Percentiles rank a stretch among this genome's conserved stretches.
These are phyloP conservation scores for Jamesozyma lodderae DNA, from an alignment of 805 yeast species.

Conservation along the genomic window DNA sequence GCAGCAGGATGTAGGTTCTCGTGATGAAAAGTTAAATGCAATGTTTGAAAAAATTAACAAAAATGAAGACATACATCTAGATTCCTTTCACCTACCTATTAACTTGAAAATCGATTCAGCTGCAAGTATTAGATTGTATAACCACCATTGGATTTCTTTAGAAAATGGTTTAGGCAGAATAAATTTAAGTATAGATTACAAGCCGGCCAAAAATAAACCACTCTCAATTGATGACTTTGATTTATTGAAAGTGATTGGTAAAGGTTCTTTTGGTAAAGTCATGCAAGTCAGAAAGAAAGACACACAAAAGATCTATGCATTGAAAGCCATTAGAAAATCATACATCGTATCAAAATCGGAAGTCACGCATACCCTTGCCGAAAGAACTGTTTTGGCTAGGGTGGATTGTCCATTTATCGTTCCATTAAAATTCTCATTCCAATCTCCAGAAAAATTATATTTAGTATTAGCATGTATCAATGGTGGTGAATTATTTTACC, in stretches of 20 bases:
- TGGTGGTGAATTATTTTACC: constrained; percentile 95
- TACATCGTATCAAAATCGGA: constrained; percentile 91
- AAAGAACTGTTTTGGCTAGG: constrained; percentile 87
- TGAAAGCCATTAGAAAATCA: constrained; percentile 87
- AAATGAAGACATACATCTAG: constrained; percentile 66
- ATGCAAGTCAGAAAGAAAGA: constrained; percentile 97
- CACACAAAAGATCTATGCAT: constrained; percentile 87
- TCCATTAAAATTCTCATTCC: constrained; percentile 92
- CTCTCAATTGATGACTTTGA: constrained; percentile 88
- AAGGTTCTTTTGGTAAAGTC: constrained; percentile 97
- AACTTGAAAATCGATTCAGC: constrained; percentile 42
- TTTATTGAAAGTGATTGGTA: constrained; percentile 88
- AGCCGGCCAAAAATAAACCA: constrained; percentile 56
- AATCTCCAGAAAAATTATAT: constrained; percentile 90
- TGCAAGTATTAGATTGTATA: constrained; percentile 47
- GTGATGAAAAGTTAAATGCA: constrained; percentile 21
- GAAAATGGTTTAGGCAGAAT: constrained; percentile 41
- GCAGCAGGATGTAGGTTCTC: constrained; percentile 24
- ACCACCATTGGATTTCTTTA: constrained; percentile 49
- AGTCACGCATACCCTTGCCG: constrained; percentile 93
- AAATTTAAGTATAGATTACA: constrained; percentile 58
- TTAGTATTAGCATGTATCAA: constrained; percentile 86
- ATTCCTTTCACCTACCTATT: constrained; percentile 57
- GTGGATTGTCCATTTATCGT: constrained; percentile 93
- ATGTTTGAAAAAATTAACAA: constrained; percentile 31